Evolutionary conservation across 1,139 yeast species (phyloP), one percentile per base, ranked within the genome.

Genomic region (Ogataea hybrid): DNA sequence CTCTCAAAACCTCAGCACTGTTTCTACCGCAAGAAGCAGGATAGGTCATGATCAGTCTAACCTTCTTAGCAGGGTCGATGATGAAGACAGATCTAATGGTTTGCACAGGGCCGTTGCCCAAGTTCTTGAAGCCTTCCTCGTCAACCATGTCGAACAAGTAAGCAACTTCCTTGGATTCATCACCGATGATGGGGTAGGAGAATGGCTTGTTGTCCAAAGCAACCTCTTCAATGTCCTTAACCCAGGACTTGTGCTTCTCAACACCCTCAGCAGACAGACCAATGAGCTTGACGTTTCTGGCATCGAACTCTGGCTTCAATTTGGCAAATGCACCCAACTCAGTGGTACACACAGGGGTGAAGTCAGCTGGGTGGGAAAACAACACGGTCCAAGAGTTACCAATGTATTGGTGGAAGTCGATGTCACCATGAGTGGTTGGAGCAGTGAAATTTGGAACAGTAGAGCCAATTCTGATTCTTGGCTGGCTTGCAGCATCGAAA

Each of bases 21-120:
- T 88, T 88, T 73, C 96, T 81, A 63, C 96, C 96, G 49, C 87
- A 83, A 37, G 94, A 80, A 43, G 96, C 94, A 43, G 96, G 96
- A 71, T 88, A 88, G 18, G 90, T 78, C 71, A 88, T 68, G 51
- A 81, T 80, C 61, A 86, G 73, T 67, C 96, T 81, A 59, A 88
- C 78, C 68, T 84, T 88, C 77, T 88, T 88, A 52, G 71, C 63
- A 47, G 96, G 96, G 65, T 88, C 96, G 62, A 88, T 86, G 63
- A 88, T 71, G 67, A 83, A 88, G 36, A 88, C 96, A 16, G 92
- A 82, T 71, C 96, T 84, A 64, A 88, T 84, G 47, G 96, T 86
- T 43, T 85, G 87, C 43, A 75, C 63, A 43, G 71, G 65, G 35
- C 87, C 85, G 54, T 74, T 72, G 64, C 74, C 77, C 58, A 88